Evolutionary conservation across 2,329 filamentous ascomycete genomes (phyloP).

Genomic region (Hortaea werneckii): DNA sequence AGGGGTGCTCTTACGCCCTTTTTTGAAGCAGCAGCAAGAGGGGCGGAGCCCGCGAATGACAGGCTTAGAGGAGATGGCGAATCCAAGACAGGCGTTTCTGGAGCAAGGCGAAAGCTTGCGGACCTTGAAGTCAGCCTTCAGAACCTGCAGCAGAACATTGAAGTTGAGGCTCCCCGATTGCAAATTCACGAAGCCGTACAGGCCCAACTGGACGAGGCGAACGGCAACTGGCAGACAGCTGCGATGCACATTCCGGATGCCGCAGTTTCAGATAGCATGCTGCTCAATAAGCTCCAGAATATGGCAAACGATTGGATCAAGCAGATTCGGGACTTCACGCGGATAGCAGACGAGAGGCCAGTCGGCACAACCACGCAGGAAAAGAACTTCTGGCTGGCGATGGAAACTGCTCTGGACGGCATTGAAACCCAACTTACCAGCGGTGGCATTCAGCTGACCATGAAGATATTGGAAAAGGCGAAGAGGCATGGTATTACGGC

Average conservation of each 20-base stretch:
- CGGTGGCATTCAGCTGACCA: constrained; percentile 78
- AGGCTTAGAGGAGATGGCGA: constrained; percentile 76
- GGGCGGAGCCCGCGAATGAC: constrained; percentile 53
- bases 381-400: constrained; percentile 97
- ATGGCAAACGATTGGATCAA: constrained; percentile 98
- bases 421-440: constrained; percentile 83
- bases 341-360: constrained; percentile 76
- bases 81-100: constrained; percentile 85
- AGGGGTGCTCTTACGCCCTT: constrained; percentile 89
- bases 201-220: constrained; percentile 64
- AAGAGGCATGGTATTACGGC: constrained; percentile 97
- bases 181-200: constrained; percentile 84
- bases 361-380: constrained; percentile 82
- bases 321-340: constrained; percentile 92
- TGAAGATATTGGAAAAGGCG: constrained; percentile 91
- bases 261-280: constrained; percentile 77
- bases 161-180: constrained; percentile 85
- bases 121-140: constrained; percentile 84
- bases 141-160: constrained; percentile 93
- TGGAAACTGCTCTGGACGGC: constrained; percentile 85
- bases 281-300: constrained; percentile 86
- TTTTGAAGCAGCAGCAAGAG: constrained; percentile 92
- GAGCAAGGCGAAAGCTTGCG: constrained; percentile 94
- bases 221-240: constrained; percentile 56
- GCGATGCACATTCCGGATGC: constrained; percentile 66